Conservation (phyloP, 768 basidiomycete species). For the Hericium rajendrae region DNA sequence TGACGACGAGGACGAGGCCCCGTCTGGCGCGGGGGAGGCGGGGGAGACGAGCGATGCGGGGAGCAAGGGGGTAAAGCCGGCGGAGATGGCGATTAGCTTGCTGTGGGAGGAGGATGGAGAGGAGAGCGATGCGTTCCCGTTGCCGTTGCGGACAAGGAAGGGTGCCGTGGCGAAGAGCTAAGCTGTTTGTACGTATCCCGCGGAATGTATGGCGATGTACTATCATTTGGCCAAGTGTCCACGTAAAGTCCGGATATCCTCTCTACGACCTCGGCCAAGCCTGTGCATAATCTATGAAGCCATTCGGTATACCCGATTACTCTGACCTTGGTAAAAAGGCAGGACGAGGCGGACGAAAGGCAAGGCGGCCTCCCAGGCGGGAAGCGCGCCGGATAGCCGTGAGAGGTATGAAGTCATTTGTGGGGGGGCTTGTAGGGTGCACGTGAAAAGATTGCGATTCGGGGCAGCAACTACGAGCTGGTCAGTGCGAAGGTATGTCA, state of each 20-base stretch:
- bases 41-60: not conserved
- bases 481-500: no score
- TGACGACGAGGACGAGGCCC: conserved; percentile 21
- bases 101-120: conserved; percentile 36
- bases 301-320: no score
- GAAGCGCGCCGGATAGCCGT: not conserved
- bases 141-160: conserved; percentile 61
- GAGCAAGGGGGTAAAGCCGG: conserved; percentile 21
- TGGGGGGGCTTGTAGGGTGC: not conserved
- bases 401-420: conserved; percentile 1
- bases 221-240: no score
- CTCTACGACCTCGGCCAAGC: no score
- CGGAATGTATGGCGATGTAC: not conserved
- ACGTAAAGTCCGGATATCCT: no score
- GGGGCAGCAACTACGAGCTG: no score
- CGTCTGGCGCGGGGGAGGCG: conserved; percentile 16
- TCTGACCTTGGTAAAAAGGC: no score
- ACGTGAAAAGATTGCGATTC: not conserved
- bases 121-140: conserved; percentile 59
- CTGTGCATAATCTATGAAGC: no score
- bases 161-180: conserved; percentile 28
- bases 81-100: not conserved
- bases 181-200: not conserved
- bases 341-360: no score
- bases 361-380: no score